Conservation (phyloP, 352 stramenopile species). For the Lagenidium giganteum region DNA sequence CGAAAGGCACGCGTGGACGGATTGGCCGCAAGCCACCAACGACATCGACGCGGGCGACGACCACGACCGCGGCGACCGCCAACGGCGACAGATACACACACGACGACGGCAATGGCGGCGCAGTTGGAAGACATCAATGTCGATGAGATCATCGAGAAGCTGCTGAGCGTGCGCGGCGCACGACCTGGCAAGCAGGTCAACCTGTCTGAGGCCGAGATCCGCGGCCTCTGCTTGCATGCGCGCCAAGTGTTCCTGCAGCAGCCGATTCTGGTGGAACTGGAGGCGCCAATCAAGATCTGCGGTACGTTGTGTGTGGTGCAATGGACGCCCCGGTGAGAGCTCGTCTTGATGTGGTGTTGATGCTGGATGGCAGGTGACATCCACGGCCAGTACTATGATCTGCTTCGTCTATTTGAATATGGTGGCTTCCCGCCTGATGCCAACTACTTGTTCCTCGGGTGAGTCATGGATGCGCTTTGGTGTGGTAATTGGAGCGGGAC, state of each 20-base stretch:
- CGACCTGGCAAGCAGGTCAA: slow-evolving; percentile 88
- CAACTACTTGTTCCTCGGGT: slow-evolving; percentile 48
- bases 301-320: slow-evolving; percentile 53
- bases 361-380: slow-evolving; percentile 76
- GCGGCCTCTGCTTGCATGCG: slow-evolving; percentile 95
- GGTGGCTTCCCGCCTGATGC: slow-evolving; percentile 70
- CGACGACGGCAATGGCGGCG: not conserved
- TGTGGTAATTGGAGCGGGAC: not conserved
- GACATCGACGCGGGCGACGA: too few relatives aligned
- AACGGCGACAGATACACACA: too few relatives aligned
- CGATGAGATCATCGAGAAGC: slow-evolving; percentile 22
- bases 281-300: slow-evolving; percentile 98
- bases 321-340: too few relatives aligned
- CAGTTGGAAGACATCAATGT: slow-evolving; percentile 14
- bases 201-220: slow-evolving; percentile 95
- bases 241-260: slow-evolving; percentile 98
- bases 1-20: too few relatives aligned
- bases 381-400: slow-evolving; percentile 95
- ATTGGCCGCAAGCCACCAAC: too few relatives aligned
- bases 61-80: too few relatives aligned
- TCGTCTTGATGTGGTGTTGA: too few relatives aligned
- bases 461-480: not conserved
- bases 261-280: slow-evolving; percentile 98
- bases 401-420: slow-evolving; percentile 92
- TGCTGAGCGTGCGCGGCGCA: slow-evolving; percentile 36